Conservation (phyloP, 177 flowering plant genomes). For the Telopea speciosissima region DNA sequence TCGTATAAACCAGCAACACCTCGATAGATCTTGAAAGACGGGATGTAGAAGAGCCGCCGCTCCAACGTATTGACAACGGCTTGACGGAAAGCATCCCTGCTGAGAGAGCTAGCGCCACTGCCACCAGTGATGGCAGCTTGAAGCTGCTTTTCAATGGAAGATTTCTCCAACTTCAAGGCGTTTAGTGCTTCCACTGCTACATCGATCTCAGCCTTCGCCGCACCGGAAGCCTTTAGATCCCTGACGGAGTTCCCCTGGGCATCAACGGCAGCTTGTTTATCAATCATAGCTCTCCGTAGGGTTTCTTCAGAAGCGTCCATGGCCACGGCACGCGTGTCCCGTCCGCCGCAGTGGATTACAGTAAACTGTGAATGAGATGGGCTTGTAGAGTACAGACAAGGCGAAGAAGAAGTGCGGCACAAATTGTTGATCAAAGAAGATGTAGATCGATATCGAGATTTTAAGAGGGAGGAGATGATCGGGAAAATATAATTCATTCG, state of each 20-base stretch:
- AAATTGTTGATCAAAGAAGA: neutral
- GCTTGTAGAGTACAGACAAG: neutral
- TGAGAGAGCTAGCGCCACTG: conserved; percentile 14
- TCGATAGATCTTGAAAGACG: conserved; percentile 83
- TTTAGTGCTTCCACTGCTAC: conserved; percentile 43
- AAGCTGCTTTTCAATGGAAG: conserved; percentile 34
- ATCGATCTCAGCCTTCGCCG: conserved; percentile 36
- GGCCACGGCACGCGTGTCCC: conserved; percentile 9
- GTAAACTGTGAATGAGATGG: neutral
- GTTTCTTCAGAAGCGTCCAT: conserved; percentile 36
- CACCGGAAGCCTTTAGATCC: conserved; percentile 36
- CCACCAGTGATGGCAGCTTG: conserved; percentile 23
- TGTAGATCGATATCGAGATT: neutral
- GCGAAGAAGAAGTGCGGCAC: neutral
- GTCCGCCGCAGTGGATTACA: neutral
- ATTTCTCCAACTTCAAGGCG: conserved; percentile 45
- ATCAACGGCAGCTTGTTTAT: conserved; percentile 37
- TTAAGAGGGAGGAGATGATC: neutral
- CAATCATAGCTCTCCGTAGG: conserved; percentile 38
- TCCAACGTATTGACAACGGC: conserved; percentile 72
- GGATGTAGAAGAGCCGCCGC: conserved; percentile 73
- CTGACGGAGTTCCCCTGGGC: conserved; percentile 42
- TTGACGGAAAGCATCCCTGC: conserved; percentile 65
- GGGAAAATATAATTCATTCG: no score
- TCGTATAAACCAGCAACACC: conserved; percentile 94